Percentiles rank a stretch among this genome's conserved stretches.
Evolutionary conservation across 2,329 filamentous ascomycete genomes (phyloP).

Genomic region (Cladosporium velox): DNA sequence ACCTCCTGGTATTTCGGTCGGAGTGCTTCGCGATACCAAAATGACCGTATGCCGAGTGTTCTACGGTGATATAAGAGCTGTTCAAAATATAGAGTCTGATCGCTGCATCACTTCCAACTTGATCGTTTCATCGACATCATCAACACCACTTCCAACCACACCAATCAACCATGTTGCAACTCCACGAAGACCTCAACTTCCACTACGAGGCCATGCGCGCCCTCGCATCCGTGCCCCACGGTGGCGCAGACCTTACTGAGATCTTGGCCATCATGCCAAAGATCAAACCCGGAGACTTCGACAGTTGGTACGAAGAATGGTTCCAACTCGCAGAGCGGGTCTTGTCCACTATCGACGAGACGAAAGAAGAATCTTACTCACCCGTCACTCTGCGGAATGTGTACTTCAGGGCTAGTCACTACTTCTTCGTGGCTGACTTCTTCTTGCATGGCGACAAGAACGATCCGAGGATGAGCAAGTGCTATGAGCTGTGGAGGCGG

Average conservation of each 20-base stretch:
- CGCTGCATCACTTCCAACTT: not conserved
- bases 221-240: conserved; percentile 19
- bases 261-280: conserved; percentile 15
- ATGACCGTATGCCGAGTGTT: not conserved
- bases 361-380: not conserved
- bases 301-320: conserved; percentile 24
- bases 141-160: not conserved
- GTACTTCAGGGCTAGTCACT: conserved; percentile 44
- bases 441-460: conserved; percentile 46
- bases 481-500: conserved; percentile 41
- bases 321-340: conserved; percentile 17
- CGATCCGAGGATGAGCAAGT: conserved; percentile 43
- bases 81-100: not conserved
- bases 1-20: not conserved
- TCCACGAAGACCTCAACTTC: conserved; percentile 23
- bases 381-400: conserved; percentile 16
- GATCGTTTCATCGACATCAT: not conserved
- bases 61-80: not conserved
- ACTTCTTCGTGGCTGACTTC: conserved; percentile 48
- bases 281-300: conserved; percentile 23
- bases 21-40: not conserved
- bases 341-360: conserved; percentile 24
- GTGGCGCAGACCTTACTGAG: conserved; percentile 21
- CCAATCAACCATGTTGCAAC: conserved; percentile 10
- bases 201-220: conserved; percentile 24